These are phyloP conservation scores for Lasiosphaeria hispida DNA, from an alignment of 495 filamentous ascomycete genomes.

Conservation along the genomic window DNA sequence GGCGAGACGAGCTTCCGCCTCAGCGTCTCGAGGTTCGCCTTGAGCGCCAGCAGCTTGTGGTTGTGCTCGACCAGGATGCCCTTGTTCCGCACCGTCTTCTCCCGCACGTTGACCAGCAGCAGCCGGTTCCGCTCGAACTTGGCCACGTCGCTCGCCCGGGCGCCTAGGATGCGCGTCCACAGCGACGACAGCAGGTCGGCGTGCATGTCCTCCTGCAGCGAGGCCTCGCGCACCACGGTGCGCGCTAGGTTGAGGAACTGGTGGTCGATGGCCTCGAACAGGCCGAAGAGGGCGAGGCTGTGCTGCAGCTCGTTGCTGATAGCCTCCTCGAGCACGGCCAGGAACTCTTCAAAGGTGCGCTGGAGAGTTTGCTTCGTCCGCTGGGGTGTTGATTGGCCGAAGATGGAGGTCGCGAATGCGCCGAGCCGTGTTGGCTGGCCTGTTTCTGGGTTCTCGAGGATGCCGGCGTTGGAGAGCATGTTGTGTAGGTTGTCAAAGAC, in stretches of 20 bases:
- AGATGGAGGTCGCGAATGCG: slow-evolving; percentile 60
- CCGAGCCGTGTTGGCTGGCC: slow-evolving; percentile 67
- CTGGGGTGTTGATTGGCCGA: slow-evolving; percentile 76
- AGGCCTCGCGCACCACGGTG: slow-evolving; percentile 78
- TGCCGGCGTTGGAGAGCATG: slow-evolving; percentile 62
- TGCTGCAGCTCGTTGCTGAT: slow-evolving; percentile 80
- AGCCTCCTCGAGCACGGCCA: slow-evolving; percentile 81
- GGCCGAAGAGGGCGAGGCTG: slow-evolving; percentile 69
- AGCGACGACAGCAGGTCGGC: slow-evolving; percentile 76
- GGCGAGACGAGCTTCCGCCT: slow-evolving; percentile 77
- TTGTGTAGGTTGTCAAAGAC: slow-evolving; percentile 77
- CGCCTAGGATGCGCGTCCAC: slow-evolving; percentile 79
- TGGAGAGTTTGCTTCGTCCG: slow-evolving; percentile 76
- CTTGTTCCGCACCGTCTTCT: slow-evolving; percentile 83
- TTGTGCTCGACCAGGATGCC: slow-evolving; percentile 80
- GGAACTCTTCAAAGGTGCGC: slow-evolving; percentile 81
- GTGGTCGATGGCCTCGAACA: slow-evolving; percentile 84
- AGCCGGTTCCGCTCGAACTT: slow-evolving; percentile 87
- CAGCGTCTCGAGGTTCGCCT: slow-evolving; percentile 75
- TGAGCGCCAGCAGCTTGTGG: slow-evolving; percentile 70
- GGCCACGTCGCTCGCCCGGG: slow-evolving; percentile 64
- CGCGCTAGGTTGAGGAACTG: slow-evolving; percentile 86
- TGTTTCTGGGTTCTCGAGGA: slow-evolving; percentile 61
- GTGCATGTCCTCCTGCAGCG: slow-evolving; percentile 73
- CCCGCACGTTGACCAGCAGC: slow-evolving; percentile 70